A percentile compares a stretch with the other conserved stretches of the same genome.
Conservation (phyloP, 208 protist genomes). For the Leishmania gerbilli region DNA sequence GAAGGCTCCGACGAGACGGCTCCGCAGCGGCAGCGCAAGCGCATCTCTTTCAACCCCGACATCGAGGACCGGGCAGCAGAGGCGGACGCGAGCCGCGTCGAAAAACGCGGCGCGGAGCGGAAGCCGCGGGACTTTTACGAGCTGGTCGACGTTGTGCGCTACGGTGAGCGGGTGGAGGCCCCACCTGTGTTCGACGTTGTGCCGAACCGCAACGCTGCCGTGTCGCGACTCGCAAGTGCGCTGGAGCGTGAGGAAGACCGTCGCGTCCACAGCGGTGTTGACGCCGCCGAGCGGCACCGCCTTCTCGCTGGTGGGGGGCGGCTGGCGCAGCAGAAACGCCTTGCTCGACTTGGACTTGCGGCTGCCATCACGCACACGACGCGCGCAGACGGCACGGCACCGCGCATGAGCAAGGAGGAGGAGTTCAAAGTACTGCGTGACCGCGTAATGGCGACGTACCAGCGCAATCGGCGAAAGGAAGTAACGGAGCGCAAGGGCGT, state of each 20-base stretch:
- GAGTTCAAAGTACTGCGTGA: constrained; percentile 79
- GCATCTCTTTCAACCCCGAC: constrained; percentile 48
- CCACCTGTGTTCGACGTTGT: constrained; percentile 86
- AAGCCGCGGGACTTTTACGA: constrained; percentile 79
- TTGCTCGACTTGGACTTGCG: constrained; percentile 64
- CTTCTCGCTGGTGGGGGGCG: constrained; percentile 37
- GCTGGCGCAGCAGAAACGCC: constrained; percentile 63
- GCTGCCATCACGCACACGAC: constrained; percentile 42
- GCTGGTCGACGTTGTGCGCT: constrained; percentile 84
- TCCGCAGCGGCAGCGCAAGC: constrained; percentile 39
- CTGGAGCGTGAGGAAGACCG: constrained; percentile 33
- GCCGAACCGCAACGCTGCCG: constrained; percentile 69
- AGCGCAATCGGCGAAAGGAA: constrained; percentile 53
- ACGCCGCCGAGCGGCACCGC: constrained; percentile 22
- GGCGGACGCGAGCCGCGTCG: constrained; percentile 7
- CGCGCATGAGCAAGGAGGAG: constrained; percentile 48
- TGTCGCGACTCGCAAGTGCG: constrained; percentile 57
- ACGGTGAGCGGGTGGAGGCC: constrained; percentile 83
- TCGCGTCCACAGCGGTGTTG: background rate
- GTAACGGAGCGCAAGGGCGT: constrained; percentile 61
- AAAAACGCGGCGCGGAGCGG: constrained; percentile 2
- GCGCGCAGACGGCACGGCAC: background rate
- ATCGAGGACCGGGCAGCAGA: constrained; percentile 26
- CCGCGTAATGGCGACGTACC: constrained; percentile 80
- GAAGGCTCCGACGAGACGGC: background rate